Evolutionary conservation across 306 rosid species (phyloP), one percentile per base, ranked within the genome.

Genomic region (Sophora flavescens): DNA sequence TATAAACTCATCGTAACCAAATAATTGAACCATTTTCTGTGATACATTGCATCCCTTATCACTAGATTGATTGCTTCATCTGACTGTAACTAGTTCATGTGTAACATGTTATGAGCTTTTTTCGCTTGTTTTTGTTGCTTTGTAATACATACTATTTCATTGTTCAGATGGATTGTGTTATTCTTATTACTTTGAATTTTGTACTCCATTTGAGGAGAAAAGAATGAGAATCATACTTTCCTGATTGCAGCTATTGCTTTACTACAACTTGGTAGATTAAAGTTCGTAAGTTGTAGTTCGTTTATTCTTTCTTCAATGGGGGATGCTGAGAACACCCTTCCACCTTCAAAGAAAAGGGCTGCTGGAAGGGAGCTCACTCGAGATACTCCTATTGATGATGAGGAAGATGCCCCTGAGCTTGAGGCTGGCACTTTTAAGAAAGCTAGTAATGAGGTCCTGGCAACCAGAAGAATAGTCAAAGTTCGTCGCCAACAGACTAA

Each of bases 371-470:
- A 92, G 82, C 89, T 94, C 59, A 86, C 91, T 51, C 86, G 87
- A 30, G 98, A 94, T 79, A 88, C 95, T 74, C 90, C 95, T 78
- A 78, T 92, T 52, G 96, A 94, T 57, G 96, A 91, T n/a, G 97
- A 88, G 39, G 98, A 90, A 65, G 96, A 90, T 74, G 15, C 38
- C 50, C 48, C 88, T 36, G 97, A 86, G 22, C 86, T 48, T 80
- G 93, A 89, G 72, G 17, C 83, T 52, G 97, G 97, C 77, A 90
- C 96, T 68, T 94, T 94, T 86, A 94, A 94, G 91, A 89, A 82
- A 80, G 98, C 98, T 65, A 89, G 92, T 62, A 95, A 94, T 0
- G 97, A 92, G 69, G 97, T 94, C 63, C 88, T 94, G 66, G 96
- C 98, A 65, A 78, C 88, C 60, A 81, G 98, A 86, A 89, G 93